Percentiles rank a stretch among this genome's conserved stretches.
These are phyloP conservation scores for Funneliformis geosporum DNA, from an alignment of 192 early-diverging fungal species.

Conservation along the genomic window DNA sequence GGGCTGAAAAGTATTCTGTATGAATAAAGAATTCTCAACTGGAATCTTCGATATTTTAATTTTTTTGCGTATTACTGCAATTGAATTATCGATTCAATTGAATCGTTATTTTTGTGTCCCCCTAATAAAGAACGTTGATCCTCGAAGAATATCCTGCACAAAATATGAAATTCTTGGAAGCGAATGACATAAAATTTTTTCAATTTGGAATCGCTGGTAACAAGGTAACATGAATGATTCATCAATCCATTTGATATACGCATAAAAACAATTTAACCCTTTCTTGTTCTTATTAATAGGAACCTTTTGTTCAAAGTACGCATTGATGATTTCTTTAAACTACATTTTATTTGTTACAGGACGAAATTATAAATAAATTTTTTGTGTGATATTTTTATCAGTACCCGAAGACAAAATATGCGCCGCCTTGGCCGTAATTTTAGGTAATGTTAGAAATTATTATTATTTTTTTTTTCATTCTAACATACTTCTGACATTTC, in stretches of 20 bases:
- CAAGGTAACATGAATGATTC: conserved; percentile 61
- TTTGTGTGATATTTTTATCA: conserved; percentile 29
- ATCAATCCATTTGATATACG: background rate
- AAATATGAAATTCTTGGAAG: conserved; percentile 81
- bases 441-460: conserved; percentile 37
- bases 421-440: conserved; percentile 54
- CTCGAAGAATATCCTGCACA: conserved; percentile 89
- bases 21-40: conserved; percentile 29
- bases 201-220: conserved; percentile 92
- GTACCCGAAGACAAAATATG: conserved; percentile 65
- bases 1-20: conserved; percentile 86
- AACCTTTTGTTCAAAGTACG: background rate
- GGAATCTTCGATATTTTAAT: background rate
- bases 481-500: conserved; percentile 42
- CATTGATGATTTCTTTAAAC: background rate
- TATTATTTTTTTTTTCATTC: background rate
- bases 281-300: background rate
- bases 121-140: conserved; percentile 73
- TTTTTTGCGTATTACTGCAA: background rate
- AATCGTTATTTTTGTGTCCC: background rate
- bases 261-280: background rate
- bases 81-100: background rate
- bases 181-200: conserved; percentile 77
- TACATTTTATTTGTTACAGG: background rate
- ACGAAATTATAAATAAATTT: background rate